These are phyloP conservation scores for Tremellales sp. DNA, from an alignment of 1,284 basidiomycete species.

Conservation along the genomic window DNA sequence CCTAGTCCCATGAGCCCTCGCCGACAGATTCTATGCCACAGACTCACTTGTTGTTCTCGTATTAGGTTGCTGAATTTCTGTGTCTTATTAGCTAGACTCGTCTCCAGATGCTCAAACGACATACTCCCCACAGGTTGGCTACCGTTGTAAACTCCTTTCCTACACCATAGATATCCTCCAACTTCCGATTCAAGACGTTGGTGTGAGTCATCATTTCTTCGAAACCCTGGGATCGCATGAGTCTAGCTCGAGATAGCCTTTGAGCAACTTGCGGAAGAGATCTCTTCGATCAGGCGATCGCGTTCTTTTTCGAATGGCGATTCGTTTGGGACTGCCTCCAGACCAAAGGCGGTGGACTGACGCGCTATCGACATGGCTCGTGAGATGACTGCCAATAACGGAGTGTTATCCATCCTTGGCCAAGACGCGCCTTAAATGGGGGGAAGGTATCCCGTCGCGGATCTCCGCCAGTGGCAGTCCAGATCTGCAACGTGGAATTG, in stretches of 20 bases:
- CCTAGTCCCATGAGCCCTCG: constrained; percentile 8
- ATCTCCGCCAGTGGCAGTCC: no score
- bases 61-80: constrained; percentile 43
- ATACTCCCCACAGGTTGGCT: constrained; percentile 70
- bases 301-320: constrained; percentile 47
- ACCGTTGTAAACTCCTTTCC: constrained; percentile 90
- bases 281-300: constrained; percentile 45
- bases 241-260: constrained; percentile 4
- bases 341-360: constrained; percentile 16
- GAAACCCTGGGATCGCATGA: constrained; percentile 61
- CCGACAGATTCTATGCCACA: neutral
- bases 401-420: no score
- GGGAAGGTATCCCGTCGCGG: no score
- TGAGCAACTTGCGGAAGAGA: constrained; percentile 36
- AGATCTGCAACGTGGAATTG: no score
- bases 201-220: constrained; percentile 80
- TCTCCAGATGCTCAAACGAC: neutral
- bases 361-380: constrained; percentile 20
- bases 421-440: no score
- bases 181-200: constrained; percentile 83
- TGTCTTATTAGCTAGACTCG: neutral
- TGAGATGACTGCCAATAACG: no score
- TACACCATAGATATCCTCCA: constrained; percentile 87
- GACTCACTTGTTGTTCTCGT: constrained; percentile 38
- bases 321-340: constrained; percentile 7